Evolutionary conservation across 352 stramenopile species (phyloP).

Genomic region (Phytophthora aleatoria): DNA sequence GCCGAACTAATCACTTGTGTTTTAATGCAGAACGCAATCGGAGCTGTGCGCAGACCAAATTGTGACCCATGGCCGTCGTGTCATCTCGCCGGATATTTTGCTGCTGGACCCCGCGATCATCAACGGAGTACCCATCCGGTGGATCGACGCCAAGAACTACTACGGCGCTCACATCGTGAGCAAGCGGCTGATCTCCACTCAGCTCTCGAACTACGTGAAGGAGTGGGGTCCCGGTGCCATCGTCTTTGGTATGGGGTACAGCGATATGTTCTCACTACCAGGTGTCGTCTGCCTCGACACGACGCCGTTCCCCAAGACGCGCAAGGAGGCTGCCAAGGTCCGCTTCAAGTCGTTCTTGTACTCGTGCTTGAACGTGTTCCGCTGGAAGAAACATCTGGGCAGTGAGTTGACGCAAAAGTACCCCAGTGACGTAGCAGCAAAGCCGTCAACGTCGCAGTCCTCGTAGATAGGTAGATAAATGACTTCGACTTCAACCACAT

Average conservation of each 20-base stretch:
- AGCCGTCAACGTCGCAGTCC: slow-evolving; percentile 3
- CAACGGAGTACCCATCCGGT: slow-evolving; percentile 84
- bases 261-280: slow-evolving; percentile 85
- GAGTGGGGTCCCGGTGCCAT: slow-evolving; percentile 86
- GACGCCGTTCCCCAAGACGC: slow-evolving; percentile 81
- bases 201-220: slow-evolving; percentile 84
- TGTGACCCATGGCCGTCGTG: slow-evolving; percentile 61
- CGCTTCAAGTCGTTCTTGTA: slow-evolving; percentile 79
- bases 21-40: slow-evolving; percentile 54
- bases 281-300: slow-evolving; percentile 85
- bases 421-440: slow-evolving; percentile 16
- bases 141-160: slow-evolving; percentile 90
- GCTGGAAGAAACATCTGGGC: slow-evolving; percentile 80
- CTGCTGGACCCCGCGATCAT: slow-evolving; percentile 82
- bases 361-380: slow-evolving; percentile 68
- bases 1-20: slow-evolving; percentile 6
- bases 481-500: slow-evolving; percentile 5
- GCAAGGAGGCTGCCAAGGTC: slow-evolving; percentile 70
- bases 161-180: slow-evolving; percentile 90
- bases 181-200: slow-evolving; percentile 83
- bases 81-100: slow-evolving; percentile 85
- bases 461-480: slow-evolving; percentile 8
- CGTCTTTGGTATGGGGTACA: slow-evolving; percentile 89
- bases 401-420: slow-evolving; percentile 83
- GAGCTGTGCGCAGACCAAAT: slow-evolving; percentile 75